A percentile compares a stretch with the other conserved stretches of the same genome.
Evolutionary conservation across 495 filamentous ascomycete species (phyloP).

Genomic region (Hypomontagnella monticulosa): DNA sequence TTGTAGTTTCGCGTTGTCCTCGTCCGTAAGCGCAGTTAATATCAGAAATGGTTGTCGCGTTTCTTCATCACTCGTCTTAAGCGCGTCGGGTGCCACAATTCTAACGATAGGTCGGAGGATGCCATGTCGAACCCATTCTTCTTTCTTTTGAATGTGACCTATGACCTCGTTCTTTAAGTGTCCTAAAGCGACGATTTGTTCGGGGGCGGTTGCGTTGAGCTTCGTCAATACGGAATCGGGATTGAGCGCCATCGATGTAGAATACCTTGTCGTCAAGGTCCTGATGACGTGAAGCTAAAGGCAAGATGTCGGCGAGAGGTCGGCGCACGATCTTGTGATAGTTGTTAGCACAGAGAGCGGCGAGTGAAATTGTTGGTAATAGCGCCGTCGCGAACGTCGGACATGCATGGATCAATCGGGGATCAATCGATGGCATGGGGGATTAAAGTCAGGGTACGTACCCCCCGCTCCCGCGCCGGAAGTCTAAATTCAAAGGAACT

Average conservation of each 20-base stretch:
- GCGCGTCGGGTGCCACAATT: constrained; percentile 61
- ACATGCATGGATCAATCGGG: neutral
- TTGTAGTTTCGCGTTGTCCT: constrained; percentile 77
- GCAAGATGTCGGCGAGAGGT: neutral
- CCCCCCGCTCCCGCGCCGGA: too few species aligned
- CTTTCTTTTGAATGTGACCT: constrained; percentile 88
- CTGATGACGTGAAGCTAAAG: neutral
- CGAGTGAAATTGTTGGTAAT: constrained; percentile 15
- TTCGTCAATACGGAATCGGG: constrained; percentile 65
- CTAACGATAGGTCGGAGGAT: constrained; percentile 73
- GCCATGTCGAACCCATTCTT: constrained; percentile 73
- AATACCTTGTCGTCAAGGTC: neutral
- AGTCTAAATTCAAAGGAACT: too few species aligned
- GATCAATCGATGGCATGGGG: neutral
- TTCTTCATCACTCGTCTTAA: constrained; percentile 49
- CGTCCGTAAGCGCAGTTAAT: constrained; percentile 50
- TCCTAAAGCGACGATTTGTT: constrained; percentile 72
- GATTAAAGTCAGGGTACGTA: neutral
- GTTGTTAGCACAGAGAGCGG: neutral
- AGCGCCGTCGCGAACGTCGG: constrained; percentile 19
- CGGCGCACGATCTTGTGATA: constrained; percentile 7
- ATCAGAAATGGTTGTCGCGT: constrained; percentile 39
- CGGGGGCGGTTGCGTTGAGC: constrained; percentile 67
- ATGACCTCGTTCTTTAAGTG: constrained; percentile 87
- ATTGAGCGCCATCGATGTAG: constrained; percentile 42